Evolutionary conservation across 805 yeast species (phyloP).

Genomic region (Lipomyces yamadae): DNA sequence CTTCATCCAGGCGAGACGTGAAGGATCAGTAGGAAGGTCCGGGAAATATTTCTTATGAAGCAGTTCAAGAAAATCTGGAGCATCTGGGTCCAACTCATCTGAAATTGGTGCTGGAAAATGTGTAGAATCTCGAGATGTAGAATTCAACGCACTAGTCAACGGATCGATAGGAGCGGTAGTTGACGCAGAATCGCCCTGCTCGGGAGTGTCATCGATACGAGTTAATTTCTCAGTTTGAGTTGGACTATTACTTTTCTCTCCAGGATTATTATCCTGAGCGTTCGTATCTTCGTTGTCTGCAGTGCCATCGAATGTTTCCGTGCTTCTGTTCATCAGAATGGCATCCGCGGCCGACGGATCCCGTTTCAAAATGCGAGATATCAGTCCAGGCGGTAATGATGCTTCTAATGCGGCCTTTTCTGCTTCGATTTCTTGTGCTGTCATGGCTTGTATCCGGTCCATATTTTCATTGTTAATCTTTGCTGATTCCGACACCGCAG

Average conservation of each 20-base stretch:
- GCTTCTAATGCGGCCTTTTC: conserved; percentile 31
- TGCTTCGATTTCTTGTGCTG: conserved; percentile 31
- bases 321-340: conserved; percentile 2
- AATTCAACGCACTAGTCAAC: not conserved
- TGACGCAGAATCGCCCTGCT: not conserved
- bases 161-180: not conserved
- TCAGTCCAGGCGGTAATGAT: conserved; percentile 30
- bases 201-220: not conserved
- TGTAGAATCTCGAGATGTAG: not conserved
- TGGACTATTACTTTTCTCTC: not conserved
- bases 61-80: conserved; percentile 77
- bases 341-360: conserved; percentile 27
- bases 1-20: conserved; percentile 90
- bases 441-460: conserved; percentile 32
- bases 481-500: conserved; percentile 23
- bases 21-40: conserved; percentile 80
- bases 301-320: not conserved
- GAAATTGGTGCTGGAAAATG: conserved; percentile 30
- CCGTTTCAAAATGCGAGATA: conserved; percentile 24
- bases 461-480: conserved; percentile 33
- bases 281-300: not conserved
- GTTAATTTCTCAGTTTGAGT: not conserved
- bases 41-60: conserved; percentile 88
- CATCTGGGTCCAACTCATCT: conserved; percentile 62
- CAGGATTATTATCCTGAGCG: not conserved